Conservation (phyloP, 495 filamentous ascomycete species). For the Choiromyces venosus region DNA sequence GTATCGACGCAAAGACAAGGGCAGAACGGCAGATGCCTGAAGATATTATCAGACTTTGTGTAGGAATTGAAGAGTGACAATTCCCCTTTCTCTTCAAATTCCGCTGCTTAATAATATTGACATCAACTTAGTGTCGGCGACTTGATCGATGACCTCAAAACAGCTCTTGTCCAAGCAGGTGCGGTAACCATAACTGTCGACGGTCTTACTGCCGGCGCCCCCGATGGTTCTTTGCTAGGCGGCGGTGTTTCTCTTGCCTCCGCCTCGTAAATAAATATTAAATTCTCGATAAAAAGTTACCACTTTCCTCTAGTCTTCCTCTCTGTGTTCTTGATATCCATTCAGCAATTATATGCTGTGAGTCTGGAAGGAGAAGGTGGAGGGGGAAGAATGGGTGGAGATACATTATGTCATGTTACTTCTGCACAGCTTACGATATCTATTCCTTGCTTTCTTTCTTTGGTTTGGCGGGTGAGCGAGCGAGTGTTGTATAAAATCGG, state of each 20-base stretch:
- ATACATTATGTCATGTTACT: not conserved
- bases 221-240: slow-evolving; percentile 19
- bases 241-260: slow-evolving; percentile 2
- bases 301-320: not conserved
- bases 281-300: not conserved
- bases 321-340: not conserved
- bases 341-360: not conserved
- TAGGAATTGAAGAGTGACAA: slow-evolving; percentile 79
- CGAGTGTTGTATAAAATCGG: not conserved
- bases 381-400: too few relatives aligned
- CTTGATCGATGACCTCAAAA: slow-evolving; percentile 83
- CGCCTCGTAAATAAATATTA: slow-evolving; percentile 2
- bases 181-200: slow-evolving; percentile 79
- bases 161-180: slow-evolving; percentile 87
- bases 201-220: slow-evolving; percentile 59
- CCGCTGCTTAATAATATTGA: not conserved
- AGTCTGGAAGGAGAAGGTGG: not conserved
- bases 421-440: not conserved
- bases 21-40: slow-evolving; percentile 87
- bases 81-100: not conserved
- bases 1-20: slow-evolving; percentile 91
- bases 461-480: not conserved
- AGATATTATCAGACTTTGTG: slow-evolving; percentile 89
- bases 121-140: slow-evolving; percentile 55
- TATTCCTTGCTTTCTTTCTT: not conserved